Percentiles rank a stretch among this genome's conserved stretches.
These are phyloP conservation scores for Leishmania tropica DNA, from an alignment of 208 protist genomes.

Conservation along the genomic window DNA sequence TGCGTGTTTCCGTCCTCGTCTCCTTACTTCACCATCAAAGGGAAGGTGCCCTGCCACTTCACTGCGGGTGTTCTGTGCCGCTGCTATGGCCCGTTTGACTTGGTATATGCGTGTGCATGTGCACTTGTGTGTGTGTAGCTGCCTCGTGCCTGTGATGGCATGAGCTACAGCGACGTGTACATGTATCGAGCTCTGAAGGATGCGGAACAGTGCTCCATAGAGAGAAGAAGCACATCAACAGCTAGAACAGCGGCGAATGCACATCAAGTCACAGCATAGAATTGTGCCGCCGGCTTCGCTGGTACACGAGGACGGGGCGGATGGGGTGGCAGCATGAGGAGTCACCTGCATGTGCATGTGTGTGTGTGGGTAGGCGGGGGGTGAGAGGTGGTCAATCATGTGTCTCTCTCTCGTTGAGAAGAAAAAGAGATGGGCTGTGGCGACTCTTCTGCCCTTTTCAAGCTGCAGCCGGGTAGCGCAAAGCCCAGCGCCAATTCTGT, in stretches of 20 bases:
- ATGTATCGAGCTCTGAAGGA: conserved; percentile 5
- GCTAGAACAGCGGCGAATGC: not conserved
- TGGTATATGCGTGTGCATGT: not conserved
- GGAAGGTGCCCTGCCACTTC: not conserved
- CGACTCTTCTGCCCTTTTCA: not conserved
- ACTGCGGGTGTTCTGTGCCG: not conserved
- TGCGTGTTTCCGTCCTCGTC: not conserved
- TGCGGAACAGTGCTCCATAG: not conserved
- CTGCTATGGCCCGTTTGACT: not conserved
- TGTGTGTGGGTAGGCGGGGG: not conserved
- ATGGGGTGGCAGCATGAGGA: not conserved
- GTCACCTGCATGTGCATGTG: not conserved
- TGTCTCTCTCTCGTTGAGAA: not conserved
- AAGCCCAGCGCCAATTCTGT: not conserved
- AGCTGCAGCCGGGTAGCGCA: not conserved
- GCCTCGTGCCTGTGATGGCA: not conserved
- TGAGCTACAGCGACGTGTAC: not conserved
- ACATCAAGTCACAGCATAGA: not conserved
- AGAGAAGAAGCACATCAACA: not conserved
- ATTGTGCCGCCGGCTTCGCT: not conserved
- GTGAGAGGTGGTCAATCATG: not conserved
- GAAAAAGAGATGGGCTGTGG: not conserved
- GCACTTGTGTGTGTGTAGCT: not conserved
- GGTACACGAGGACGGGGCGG: not conserved
- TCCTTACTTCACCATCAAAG: not conserved